A percentile compares a stretch with the other conserved stretches of the same genome.
These are phyloP conservation scores for Triglochin maritima DNA, from an alignment of 106 monocot species.

Conservation along the genomic window DNA sequence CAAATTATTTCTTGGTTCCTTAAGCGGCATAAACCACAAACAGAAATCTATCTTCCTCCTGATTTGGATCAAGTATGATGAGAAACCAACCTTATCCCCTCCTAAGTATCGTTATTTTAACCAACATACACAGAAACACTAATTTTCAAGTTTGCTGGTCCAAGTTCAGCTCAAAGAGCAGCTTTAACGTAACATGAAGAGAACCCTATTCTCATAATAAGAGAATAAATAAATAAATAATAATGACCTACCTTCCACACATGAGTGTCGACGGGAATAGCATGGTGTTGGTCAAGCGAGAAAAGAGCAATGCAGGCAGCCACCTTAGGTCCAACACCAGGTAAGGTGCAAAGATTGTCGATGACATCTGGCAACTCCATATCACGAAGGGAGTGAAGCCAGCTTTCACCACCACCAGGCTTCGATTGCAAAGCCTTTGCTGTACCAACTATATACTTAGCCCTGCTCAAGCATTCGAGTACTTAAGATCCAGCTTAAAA, in stretches of 20 bases:
- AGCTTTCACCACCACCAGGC: conserved; percentile 75
- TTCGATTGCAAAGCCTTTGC: conserved; percentile 64
- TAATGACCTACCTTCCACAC: conserved; percentile 64
- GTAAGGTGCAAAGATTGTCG: conserved; percentile 78
- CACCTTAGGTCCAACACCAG: conserved; percentile 96
- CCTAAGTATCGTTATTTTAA: too few species aligned
- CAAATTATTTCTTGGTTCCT: too few species aligned
- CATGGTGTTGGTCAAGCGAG: conserved; percentile 95
- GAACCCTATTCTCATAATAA: not conserved
- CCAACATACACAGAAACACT: too few species aligned
- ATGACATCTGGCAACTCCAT: conserved; percentile 58
- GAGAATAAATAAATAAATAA: not conserved
- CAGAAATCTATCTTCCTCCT: too few species aligned
- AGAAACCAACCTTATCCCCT: too few species aligned
- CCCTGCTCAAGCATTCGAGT: conserved; percentile 31
- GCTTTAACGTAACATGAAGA: not conserved
- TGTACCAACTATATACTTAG: conserved; percentile 74
- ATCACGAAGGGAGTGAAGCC: conserved; percentile 74
- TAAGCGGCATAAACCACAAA: too few species aligned
- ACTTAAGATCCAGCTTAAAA: not conserved
- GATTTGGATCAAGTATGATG: too few species aligned
- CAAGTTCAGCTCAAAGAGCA: not conserved
- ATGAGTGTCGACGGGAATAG: conserved; percentile 98
- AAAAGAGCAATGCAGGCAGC: conserved; percentile 96
- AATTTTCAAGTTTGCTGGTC: too few species aligned